Evolutionary conservation across 805 yeast species (phyloP), one percentile per base, ranked within the genome.

Genomic region (Yarrowia porcina): DNA sequence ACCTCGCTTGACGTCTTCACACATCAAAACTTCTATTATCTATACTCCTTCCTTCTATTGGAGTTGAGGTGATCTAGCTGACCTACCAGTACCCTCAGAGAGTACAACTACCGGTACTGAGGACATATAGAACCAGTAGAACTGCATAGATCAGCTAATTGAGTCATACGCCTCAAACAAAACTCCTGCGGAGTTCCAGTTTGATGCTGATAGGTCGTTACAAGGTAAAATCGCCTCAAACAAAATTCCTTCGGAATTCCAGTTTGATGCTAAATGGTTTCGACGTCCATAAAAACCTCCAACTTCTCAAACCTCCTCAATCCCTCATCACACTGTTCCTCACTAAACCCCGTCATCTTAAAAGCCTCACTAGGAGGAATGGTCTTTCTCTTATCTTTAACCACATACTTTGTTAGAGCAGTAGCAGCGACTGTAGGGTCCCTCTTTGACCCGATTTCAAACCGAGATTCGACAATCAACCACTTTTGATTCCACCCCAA

Each of bases 401-500:
- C 81, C 2, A 92, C 96, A 67, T 90, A 87, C 72, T 87, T 90
- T 10, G 96, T 87, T 25, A 90, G 71, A 1, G 87, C 83, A 20
- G 84, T 75, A 0, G 90, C 84, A 68, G 84, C 80, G 27, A 81
- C 66, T 7, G 74, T 72, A n/a, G 72, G 73, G 6, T 67, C 70
- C 12, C 73, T 75, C 20, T 67, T 63, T 15, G 70, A 67, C 11
- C 72, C 68, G 42, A 79, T 76, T 12, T 80, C 81, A 69, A 90
- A 90, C 68, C 83, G 80, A 42, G 88, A 82, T 23, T 88, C 66
- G 12, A 89, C 81, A 70, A 84, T 91, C 13, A 92, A 69, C 97
- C 97, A 90, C 73, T 91, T 92, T 33, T 82, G 78, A 74, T 89
- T 94, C 96, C 97, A 91, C 8, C 93, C 87, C 6, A 88, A 71